Base-by-base conservation (phyloP, 164 flowering plant species). In the Macadamia tetraphylla region DNA sequence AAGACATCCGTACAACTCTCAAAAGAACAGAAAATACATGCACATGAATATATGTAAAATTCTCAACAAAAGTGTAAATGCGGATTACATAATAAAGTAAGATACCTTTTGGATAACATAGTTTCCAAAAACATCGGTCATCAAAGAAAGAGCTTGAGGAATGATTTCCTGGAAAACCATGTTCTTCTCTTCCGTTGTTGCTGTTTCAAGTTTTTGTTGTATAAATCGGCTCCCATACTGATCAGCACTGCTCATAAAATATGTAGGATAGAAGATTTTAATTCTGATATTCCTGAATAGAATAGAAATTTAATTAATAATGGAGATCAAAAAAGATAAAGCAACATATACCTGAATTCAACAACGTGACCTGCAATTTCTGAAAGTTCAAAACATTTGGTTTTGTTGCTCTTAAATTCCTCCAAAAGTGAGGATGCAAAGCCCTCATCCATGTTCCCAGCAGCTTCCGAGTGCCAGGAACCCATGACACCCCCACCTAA, bases 121-220 rank as follows among this genome's bases (percentile, higher is more conserved):
- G 72, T 92, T 92, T 23, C 98, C 98, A 76, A 90, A 92, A 32
- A 92, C 96, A 75, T 92, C 96, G 60, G 96, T 92, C 93, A 90
- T 88, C 74, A 92, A 71, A 44, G 89, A 79, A 71, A 88, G 89
- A 73, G 88, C 93, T 62, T 87, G 86, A 10, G 96, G 95, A 67
- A 84, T 75, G 40, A 92, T 90, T 77, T 92, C 98, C 75, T 84
- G 71, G 75, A 82, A 90, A 70, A 92, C 91, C 90, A 90, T 87
- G 71, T 79, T 81, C 68, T 88, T 92, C 79, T 88, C 98, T 48
- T 92, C 96, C 0, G 30, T 66, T 17, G 96, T 83, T 9, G 96
- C 96, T 9, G 91, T 90, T 79, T 92, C 98, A 49, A 92, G 94
- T 71, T 92, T 92, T 68, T 92, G 96, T 70, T 92, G 98, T 60